These are phyloP conservation scores for Thermothelomyces thermophilus DNA, from an alignment of 2,329 filamentous ascomycete species.

Conservation along the genomic window DNA sequence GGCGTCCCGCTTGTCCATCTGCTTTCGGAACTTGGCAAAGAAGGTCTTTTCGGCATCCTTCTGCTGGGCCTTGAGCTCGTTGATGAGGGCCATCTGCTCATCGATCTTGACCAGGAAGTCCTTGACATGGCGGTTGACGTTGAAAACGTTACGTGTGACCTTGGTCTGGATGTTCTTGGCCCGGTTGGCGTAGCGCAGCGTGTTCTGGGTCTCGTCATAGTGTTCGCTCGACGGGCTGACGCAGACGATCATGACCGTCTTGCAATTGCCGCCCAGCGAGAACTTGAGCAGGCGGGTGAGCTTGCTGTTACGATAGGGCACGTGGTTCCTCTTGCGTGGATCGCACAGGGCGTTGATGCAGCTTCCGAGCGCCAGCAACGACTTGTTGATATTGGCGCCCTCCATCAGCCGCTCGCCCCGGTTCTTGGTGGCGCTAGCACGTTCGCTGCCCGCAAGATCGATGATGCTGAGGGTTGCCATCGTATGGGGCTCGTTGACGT, in stretches of 20 bases:
- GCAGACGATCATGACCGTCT: slow-evolving; percentile 99
- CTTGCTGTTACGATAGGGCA: slow-evolving; percentile 97
- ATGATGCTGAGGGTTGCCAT: slow-evolving; percentile 99
- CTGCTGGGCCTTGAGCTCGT: slow-evolving; percentile 87
- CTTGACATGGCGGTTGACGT: slow-evolving; percentile 98
- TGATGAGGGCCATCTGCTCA: slow-evolving; percentile 95
- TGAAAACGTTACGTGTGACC: slow-evolving; percentile 97
- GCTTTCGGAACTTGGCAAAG: slow-evolving; percentile 85
- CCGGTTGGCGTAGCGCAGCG: slow-evolving; percentile 90
- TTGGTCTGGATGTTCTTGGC: slow-evolving; percentile 99
- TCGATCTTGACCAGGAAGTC: slow-evolving; percentile 99
- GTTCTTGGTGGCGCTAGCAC: slow-evolving; percentile 95
- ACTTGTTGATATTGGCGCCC: slow-evolving; percentile 99
- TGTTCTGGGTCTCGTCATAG: slow-evolving; percentile 98
- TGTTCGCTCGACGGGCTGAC: slow-evolving; percentile 94
- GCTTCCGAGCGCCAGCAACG: slow-evolving; percentile 83
- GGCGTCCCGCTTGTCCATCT: slow-evolving; percentile 73
- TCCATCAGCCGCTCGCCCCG: slow-evolving; percentile 84
- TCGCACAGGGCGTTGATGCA: slow-evolving; percentile 99
- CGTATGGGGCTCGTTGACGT: slow-evolving; percentile 88
- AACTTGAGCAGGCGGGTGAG: slow-evolving; percentile 94
- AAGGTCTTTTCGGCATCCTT: slow-evolving; percentile 78
- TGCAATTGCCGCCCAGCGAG: slow-evolving; percentile 94
- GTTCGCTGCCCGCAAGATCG: slow-evolving; percentile 90
- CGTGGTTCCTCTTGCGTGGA: slow-evolving; percentile 81